Base-by-base conservation (phyloP, 2,329 filamentous ascomycete species). In the Colletotrichum paranaense region DNA sequence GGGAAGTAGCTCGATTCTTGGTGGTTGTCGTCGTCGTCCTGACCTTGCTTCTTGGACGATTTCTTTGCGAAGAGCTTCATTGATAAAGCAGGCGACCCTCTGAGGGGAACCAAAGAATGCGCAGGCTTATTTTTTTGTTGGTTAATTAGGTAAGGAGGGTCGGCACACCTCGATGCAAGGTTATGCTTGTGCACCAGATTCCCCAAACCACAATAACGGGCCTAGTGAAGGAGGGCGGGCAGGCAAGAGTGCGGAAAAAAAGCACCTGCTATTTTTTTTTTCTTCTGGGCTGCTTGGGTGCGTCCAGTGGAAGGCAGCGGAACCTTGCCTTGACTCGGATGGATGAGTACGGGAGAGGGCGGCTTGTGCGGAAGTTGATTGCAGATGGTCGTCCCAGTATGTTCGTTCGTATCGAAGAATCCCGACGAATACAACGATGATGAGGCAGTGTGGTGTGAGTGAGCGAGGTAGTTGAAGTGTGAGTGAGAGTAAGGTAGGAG, bases 21-120 rank as follows among this genome's bases (percentile, higher is more conserved):
- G 68, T 83, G 80, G 73, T 81, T 79, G 75, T 80, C 76, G 76
- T 82, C 79, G 76, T 85, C 83, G 79, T 80, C 79, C 72, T 79
- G 76, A 75, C 77, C 76, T 77, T 81, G 78, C 77, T 84, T 83
- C 77, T 82, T 81, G 79, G 82, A 80, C 76, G 84, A 81, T 81
- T 86, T 88, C 80, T 86, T 83, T 78, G 77, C 81, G 80, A 88
- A 88, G 85, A 88, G 85, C 85, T 88, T 88, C 87, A 88, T 88
- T 85, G 79, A 77, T 74, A 72, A 74, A 72, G 63, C 57, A 60
- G 56, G 67, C 32, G 32, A 30, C 67, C 70, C 70, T 70, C 67
- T 70, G 66, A 73, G 70, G 67, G 70, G 67, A 65, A 65, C 70
- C 56, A 73, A 73, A 72, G 70, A 65, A 70, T 73, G 67, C 67